phyloP scores from a whole-genome alignment of 768 basidiomycete species.

The Panaeolus cyanescens region DNA sequence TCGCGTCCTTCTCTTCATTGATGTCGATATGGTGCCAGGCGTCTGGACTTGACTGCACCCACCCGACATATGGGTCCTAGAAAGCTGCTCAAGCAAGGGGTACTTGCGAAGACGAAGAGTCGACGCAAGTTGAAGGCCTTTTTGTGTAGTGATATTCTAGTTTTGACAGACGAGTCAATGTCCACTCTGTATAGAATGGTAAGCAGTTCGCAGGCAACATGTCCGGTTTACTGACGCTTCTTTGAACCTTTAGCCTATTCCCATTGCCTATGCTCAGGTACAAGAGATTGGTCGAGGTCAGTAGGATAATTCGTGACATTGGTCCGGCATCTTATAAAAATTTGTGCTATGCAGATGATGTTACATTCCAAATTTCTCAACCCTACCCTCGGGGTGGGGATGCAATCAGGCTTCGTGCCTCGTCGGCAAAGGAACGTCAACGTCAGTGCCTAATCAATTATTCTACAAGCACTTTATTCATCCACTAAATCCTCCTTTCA shows the following conservation, averaged over 20 bases:
- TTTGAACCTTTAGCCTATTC: conserved; percentile 57
- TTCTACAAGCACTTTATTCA: neutral
- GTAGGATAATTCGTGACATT: conserved; percentile 10
- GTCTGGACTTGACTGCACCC: conserved; percentile 87
- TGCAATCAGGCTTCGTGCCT: conserved; percentile 58
- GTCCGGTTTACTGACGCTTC: neutral
- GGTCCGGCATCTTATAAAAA: neutral
- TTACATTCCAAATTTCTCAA: conserved; percentile 64
- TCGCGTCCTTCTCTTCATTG: neutral
- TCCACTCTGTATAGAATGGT: conserved; percentile 85
- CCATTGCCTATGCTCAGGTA: conserved; percentile 66
- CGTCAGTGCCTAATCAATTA: conserved; percentile 22
- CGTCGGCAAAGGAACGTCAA: conserved; percentile 60
- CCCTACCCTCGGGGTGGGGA: conserved; percentile 78
- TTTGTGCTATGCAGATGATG: conserved; percentile 51
- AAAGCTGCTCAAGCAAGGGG: conserved; percentile 77
- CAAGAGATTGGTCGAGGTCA: conserved; percentile 51
- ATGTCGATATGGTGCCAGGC: conserved; percentile 36
- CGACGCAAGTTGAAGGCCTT: conserved; percentile 75
- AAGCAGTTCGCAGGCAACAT: conserved; percentile 21
- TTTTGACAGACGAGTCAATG: conserved; percentile 75
- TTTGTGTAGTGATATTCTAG: conserved; percentile 88
- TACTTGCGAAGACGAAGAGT: conserved; percentile 80
- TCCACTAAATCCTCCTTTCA: conserved; percentile 9
- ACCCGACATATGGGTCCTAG: conserved; percentile 86